Evolutionary conservation across 2,329 filamentous ascomycete genomes (phyloP), one percentile per base, ranked within the genome.

Genomic region (Trichoderma guizhouense): DNA sequence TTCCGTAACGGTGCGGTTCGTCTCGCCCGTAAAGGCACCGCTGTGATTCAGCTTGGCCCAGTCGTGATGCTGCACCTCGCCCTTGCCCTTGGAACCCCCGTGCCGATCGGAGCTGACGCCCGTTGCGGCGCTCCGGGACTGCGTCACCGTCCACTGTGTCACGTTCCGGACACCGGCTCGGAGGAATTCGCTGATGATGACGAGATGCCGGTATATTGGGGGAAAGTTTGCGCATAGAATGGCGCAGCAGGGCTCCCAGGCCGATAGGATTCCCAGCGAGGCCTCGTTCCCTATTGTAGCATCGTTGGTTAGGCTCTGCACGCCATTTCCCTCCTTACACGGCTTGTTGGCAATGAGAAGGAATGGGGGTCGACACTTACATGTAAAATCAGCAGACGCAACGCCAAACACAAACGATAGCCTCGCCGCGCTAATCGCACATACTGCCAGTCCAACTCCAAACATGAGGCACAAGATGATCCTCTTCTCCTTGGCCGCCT

Each of bases 231-330:
- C 73, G 69, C 71, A 74, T 5, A 74, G 69, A 28, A 74, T 71
- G 18, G 71, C 73, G 8, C 73, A 72, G 72, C 73, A 74, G 15
- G 73, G 67, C 24, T 74, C 73, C 73, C 73, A 74, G 28, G 57
- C 66, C 8, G 72, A 73, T n/a, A 74, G 67, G 30, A 73, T 74
- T 9, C 65, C 72, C 2, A 74, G 30, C 2, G 62, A 32, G 7
- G 51, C 67, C 12, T 63, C 71, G 36, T 69, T 34, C 73, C 71
- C 73, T 74, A 34, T n/a, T 21, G 39, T 39, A 28, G 1, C 21
- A 18, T 2, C 21, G 11, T 18, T n/a, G n/a, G 4, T 58, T 55
- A 71, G 58, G 7, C 12, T 60, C 18, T 21, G 6, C 1, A 24
- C 18, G 15, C 43, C 34, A 34, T 30, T 26, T 15, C 4, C 6